Evolutionary conservation across 768 basidiomycete species (phyloP).

Genomic region (Termitomyces sp.): DNA sequence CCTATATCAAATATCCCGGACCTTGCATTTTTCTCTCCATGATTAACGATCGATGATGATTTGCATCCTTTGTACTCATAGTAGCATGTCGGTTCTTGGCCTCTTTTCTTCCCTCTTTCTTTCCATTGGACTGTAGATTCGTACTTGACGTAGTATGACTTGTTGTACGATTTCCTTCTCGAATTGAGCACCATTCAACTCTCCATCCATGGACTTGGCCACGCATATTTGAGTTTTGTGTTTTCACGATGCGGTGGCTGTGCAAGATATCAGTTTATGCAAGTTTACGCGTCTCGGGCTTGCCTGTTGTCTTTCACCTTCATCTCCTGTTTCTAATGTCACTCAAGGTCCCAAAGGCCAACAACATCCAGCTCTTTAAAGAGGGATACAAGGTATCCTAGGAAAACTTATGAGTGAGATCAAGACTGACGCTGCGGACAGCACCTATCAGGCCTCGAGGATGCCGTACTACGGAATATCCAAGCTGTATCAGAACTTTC

Average conservation of each 20-base stretch:
- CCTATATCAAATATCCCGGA: constrained; percentile 8
- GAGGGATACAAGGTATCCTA: constrained; percentile 85
- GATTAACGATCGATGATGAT: constrained; percentile 8
- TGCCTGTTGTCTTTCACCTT: constrained; percentile 7
- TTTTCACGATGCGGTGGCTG: constrained; percentile 17
- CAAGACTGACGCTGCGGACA: constrained; percentile 23
- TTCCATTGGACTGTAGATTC: constrained; percentile 13
- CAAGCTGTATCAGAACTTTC: constrained; percentile 94
- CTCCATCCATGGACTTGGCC: constrained; percentile 15
- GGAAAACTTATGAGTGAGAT: background rate
- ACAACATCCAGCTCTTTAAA: constrained; percentile 91
- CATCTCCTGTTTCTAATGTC: constrained; percentile 55
- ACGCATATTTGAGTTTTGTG: constrained; percentile 9
- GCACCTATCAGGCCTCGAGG: constrained; percentile 89
- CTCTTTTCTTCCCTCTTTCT: background rate
- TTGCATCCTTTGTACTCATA: constrained; percentile 16
- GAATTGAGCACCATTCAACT: constrained; percentile 11
- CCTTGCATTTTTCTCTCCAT: constrained; percentile 3
- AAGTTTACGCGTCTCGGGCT: constrained; percentile 19
- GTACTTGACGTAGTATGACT: constrained; percentile 14
- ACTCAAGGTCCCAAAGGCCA: constrained; percentile 89
- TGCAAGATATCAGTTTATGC: constrained; percentile 19
- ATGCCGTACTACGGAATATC: constrained; percentile 96
- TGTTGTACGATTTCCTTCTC: constrained; percentile 15
- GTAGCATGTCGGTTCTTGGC: constrained; percentile 1